A percentile compares a stretch with the other conserved stretches of the same genome.
These are phyloP conservation scores for Pseudofabraea citricarpa DNA, from an alignment of 2,329 filamentous ascomycete species.

Conservation along the genomic window DNA sequence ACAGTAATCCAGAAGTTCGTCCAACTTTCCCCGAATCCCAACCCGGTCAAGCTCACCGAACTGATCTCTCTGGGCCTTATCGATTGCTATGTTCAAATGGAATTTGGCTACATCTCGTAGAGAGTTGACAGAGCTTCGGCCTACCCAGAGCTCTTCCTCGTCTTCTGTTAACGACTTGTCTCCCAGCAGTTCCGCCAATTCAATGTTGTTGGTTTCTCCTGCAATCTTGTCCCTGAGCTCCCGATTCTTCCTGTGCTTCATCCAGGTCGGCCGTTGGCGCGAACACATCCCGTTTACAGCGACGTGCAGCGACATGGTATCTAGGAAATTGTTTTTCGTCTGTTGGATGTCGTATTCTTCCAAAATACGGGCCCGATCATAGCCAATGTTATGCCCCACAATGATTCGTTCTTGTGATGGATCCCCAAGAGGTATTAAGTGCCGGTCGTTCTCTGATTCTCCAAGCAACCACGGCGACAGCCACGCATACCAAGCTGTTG, in stretches of 20 bases:
- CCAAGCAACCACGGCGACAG: constrained; percentile 90
- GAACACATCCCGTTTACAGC: constrained; percentile 99
- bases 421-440: constrained; percentile 85
- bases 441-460: constrained; percentile 70
- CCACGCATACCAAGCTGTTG: constrained; percentile 95
- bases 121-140: constrained; percentile 91
- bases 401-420: constrained; percentile 68
- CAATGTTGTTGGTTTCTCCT: constrained; percentile 63
- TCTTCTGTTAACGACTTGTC: constrained; percentile 66
- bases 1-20: constrained; percentile 87
- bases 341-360: constrained; percentile 88
- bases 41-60: constrained; percentile 77
- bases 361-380: constrained; percentile 79
- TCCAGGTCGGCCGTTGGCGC: constrained; percentile 91
- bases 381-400: constrained; percentile 93
- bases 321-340: constrained; percentile 79
- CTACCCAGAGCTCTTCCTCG: constrained; percentile 94
- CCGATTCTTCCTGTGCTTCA: constrained; percentile 88
- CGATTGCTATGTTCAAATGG: constrained; percentile 84
- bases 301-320: constrained; percentile 97
- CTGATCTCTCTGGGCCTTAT: constrained; percentile 81
- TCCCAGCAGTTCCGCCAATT: constrained; percentile 67
- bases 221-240: constrained; percentile 79
- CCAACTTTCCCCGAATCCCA: constrained; percentile 66
- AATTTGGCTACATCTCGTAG: constrained; percentile 94